Evolutionary conservation across 2,329 filamentous ascomycete genomes (phyloP), one percentile per base, ranked within the genome.

Genomic region (Chaetomiaceae sp.): DNA sequence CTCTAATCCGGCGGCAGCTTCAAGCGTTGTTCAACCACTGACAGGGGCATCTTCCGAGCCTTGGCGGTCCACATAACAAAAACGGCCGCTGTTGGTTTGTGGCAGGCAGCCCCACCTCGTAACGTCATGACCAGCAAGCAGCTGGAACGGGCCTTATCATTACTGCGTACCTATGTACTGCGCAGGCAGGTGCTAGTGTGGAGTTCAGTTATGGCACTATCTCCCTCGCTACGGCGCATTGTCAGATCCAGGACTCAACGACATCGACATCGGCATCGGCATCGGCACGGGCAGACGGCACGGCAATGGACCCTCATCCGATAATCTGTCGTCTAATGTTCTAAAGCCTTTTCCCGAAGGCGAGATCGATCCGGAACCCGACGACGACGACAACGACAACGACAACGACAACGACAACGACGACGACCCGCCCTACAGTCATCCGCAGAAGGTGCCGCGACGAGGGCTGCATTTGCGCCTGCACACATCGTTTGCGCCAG

Each of bases 61-160:
- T 53, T 48, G 51, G 51, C 51, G 29, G 36, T 29, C 14, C 40
- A 44, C 45, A 51, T 44, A 30, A 33, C 16, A 32, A n/a, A 10
- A 27, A n/a, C 25, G 36, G 36, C 38, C 13, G 21, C 16, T 42
- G 38, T 23, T 18, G 10, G 38, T 8, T 8, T 21, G 8, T 20
- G 9, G 10, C 40, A 21, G 32, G 29, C 29, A 2, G 44, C 51
- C 51, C 51, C 51, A 50, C 51, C 41, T 50, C 32, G 33, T 29
- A 50, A 54, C 51, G 51, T 54, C 51, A 54, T 54, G 27, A 42
- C n/a, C 27, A 11, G 40, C 33, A 45, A 11, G 40, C 33, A 45
- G 20, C 48, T 38, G 40, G 29, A 42, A 45, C 40, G 41, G 33
- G 7, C 32, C 18, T n/a, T n/a, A n/a, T n/a, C n/a, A n/a, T n/a